These are phyloP conservation scores for Eucalyptus shirleyi DNA, from an alignment of 345 rosid species.

Conservation along the genomic window DNA sequence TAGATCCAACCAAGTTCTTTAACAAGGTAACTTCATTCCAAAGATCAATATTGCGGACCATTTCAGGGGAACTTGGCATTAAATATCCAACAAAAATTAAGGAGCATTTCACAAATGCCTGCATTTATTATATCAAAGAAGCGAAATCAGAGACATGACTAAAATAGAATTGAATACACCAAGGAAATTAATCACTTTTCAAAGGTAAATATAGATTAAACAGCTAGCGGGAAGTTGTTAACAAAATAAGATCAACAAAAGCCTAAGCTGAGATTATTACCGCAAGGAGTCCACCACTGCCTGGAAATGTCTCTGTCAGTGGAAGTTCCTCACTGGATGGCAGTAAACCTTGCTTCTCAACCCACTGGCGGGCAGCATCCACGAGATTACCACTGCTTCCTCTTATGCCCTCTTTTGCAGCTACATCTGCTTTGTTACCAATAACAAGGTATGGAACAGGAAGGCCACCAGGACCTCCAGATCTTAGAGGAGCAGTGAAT, in stretches of 20 bases:
- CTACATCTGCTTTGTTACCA: slow-evolving; percentile 96
- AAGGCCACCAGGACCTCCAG: slow-evolving; percentile 97
- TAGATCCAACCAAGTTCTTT: not conserved
- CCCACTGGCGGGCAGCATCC: slow-evolving; percentile 99
- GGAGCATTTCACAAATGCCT: not conserved
- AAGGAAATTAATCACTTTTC: not conserved
- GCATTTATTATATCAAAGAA: not conserved
- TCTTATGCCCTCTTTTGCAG: slow-evolving; percentile 80
- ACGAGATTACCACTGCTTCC: slow-evolving; percentile 99
- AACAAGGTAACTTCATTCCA: not conserved
- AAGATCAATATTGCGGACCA: not conserved
- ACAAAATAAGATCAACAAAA: not conserved
- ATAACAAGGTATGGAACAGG: slow-evolving; percentile 91
- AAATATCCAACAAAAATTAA: not conserved
- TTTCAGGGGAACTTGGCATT: not conserved
- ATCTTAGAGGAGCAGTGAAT: slow-evolving; percentile 86
- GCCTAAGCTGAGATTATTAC: slow-evolving; percentile 31
- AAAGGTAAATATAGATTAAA: not conserved
- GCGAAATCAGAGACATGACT: not conserved
- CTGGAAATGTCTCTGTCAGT: slow-evolving; percentile 89
- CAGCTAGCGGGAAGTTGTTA: not conserved
- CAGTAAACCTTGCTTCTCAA: slow-evolving; percentile 98
- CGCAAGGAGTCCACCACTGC: slow-evolving; percentile 65
- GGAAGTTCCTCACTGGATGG: slow-evolving; percentile 92
- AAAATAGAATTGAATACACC: not conserved